Base-by-base conservation (phyloP, 1,284 basidiomycete genomes). In the Dichomitus squalens region DNA sequence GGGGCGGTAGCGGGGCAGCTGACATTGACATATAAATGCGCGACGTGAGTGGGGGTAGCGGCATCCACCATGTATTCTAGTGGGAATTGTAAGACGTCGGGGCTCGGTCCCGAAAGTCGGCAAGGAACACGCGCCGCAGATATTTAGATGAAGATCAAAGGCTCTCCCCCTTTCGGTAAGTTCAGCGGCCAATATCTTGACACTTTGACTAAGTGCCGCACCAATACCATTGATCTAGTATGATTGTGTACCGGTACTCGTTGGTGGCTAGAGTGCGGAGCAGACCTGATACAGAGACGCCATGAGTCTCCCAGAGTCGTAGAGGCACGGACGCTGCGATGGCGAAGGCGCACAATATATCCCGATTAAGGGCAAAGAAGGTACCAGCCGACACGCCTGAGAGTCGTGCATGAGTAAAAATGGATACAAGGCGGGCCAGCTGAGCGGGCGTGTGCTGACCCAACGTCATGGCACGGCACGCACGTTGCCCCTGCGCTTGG, bases 361-460 rank as follows among this genome's bases (percentile, higher is more conserved):
- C 49, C 49, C 16, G 35, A 39, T 50, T 12, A 47, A 29, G 49
- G 27, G 21, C 16, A 49, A 9, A 25, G 34, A 36, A 38, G 48
- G 34, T 35, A 20, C 44, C 44, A 34, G 44, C 44, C 44, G 48
- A 49, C 33, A 47, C 29, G 44, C 44, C n/a, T 40, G 50, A 25
- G 50, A 52, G 20, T 14, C 39, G 39, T 43, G 25, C 50, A 52
- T 52, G 50, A 52, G 50, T 34, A 43, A 52, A 34, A 33, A 7
- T 20, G 36, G 49, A 14, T 18, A 18, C 23, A 31, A 39, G 18
- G 34, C 38, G 23, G 44, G n/a, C 44, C 44, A 47, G 31, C 44
- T 29, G 48, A 38, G 48, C 48, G n/a, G 23, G 48, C 34, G 7
- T 35, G 48, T 38, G 48, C n/a, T 23, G 38, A 49, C 33, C 34